Conservation (phyloP, 2,329 filamentous ascomycete species). For the Westerdykella sp. region DNA sequence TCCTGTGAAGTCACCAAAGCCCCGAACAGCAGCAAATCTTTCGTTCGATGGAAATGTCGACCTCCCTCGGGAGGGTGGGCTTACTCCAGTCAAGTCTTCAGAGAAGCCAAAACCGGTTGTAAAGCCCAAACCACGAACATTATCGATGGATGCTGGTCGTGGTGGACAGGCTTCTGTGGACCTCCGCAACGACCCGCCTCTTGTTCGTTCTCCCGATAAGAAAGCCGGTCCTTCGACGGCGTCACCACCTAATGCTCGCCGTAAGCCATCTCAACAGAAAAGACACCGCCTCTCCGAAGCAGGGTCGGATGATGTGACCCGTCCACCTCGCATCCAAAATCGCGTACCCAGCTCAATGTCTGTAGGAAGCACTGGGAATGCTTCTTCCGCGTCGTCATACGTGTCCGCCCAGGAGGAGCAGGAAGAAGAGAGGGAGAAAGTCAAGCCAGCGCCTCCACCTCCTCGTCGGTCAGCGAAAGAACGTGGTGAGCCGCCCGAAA, state of each 20-base stretch:
- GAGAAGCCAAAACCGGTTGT: background rate
- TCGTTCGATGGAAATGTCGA: conserved; percentile 23
- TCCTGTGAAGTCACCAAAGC: conserved; percentile 40
- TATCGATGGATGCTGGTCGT: background rate
- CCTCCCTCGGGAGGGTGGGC: background rate
- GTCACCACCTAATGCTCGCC: conserved; percentile 12
- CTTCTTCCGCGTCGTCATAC: conserved; percentile 30
- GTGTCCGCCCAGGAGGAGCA: conserved; percentile 33
- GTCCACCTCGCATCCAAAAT: conserved; percentile 12
- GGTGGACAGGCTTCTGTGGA: background rate
- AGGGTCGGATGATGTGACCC: conserved; percentile 19
- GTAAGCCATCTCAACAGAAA: conserved; percentile 15
- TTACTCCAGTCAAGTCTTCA: too few relatives aligned
- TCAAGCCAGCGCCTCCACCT: conserved; percentile 31
- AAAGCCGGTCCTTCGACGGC: conserved; percentile 20
- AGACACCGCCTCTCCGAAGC: conserved; percentile 14
- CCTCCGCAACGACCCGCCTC: conserved; percentile 18
- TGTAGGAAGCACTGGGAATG: conserved; percentile 20
- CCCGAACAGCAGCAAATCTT: conserved; percentile 27
- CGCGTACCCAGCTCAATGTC: conserved; percentile 19
- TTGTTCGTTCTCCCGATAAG: conserved; percentile 19
- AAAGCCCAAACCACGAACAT: conserved; percentile 5
- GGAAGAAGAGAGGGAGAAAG: conserved; percentile 20
- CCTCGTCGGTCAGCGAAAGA: conserved; percentile 26
- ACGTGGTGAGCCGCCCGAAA: conserved; percentile 1